These are phyloP conservation scores for Fusarium circinatum DNA, from an alignment of 2,329 filamentous ascomycete genomes.

Conservation along the genomic window DNA sequence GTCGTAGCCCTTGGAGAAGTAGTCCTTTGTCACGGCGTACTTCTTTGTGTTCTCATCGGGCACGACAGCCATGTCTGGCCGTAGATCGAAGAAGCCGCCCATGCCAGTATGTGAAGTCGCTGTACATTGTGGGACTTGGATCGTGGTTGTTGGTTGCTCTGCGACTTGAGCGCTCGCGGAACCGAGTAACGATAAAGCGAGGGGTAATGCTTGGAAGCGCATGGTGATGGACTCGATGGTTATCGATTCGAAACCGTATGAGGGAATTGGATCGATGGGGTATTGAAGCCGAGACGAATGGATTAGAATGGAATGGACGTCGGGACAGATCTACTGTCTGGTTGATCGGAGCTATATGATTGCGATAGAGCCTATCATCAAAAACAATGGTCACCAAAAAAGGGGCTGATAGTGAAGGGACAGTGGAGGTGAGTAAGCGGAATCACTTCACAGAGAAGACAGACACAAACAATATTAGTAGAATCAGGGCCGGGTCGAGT, in stretches of 20 bases:
- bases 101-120: constrained; percentile 64
- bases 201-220: constrained; percentile 41
- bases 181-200: constrained; percentile 52
- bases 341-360: neutral
- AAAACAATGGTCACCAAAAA: constrained; percentile 14
- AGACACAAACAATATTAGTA: neutral
- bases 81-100: constrained; percentile 69
- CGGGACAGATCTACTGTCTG: constrained; percentile 14
- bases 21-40: constrained; percentile 58
- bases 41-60: constrained; percentile 56
- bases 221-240: constrained; percentile 33
- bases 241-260: neutral
- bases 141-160: constrained; percentile 54
- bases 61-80: constrained; percentile 62
- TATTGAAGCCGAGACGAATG: neutral
- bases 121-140: constrained; percentile 62
- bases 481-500: neutral
- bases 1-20: constrained; percentile 77
- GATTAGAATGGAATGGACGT: neutral
- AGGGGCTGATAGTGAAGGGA: neutral
- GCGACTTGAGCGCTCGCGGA: constrained; percentile 47
- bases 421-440: neutral
- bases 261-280: neutral
- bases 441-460: neutral
- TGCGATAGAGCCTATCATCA: constrained; percentile 15